These are phyloP conservation scores for Triglochin maritima DNA, from an alignment of 106 monocot species.

Conservation along the genomic window DNA sequence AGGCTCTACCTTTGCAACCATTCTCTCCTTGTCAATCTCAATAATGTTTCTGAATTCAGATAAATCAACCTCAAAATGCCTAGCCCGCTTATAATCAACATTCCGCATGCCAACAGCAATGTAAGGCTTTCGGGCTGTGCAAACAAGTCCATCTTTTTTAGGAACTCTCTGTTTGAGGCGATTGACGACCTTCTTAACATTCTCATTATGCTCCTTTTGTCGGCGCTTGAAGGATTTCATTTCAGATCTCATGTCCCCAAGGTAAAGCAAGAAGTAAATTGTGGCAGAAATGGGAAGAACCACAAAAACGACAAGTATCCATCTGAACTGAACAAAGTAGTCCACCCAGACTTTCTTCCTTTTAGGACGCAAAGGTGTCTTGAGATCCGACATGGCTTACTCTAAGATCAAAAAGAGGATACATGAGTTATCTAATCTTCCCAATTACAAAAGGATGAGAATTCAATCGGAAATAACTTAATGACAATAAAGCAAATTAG, in stretches of 20 bases:
- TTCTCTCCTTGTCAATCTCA: conserved; percentile 16
- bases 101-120: conserved; percentile 28
- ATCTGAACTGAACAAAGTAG: conserved; percentile 47
- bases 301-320: conserved; percentile 57
- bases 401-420: not conserved
- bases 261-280: conserved; percentile 27
- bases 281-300: conserved; percentile 47
- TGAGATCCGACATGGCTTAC: conserved; percentile 33
- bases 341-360: conserved; percentile 50
- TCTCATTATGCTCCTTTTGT: conserved; percentile 47
- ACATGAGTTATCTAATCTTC: too few relatives aligned
- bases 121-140: conserved; percentile 30
- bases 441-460: too few relatives aligned
- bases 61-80: conserved; percentile 27
- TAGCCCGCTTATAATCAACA: conserved; percentile 28
- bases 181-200: conserved; percentile 19
- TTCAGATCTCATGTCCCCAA: conserved; percentile 43
- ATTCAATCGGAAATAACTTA: too few relatives aligned
- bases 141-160: conserved; percentile 17
- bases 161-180: conserved; percentile 19
- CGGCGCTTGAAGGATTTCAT: conserved; percentile 38
- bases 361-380: conserved; percentile 35
- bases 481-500: too few relatives aligned
- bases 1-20: conserved; percentile 24
- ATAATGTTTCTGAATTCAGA: conserved; percentile 21